Evolutionary conservation across 805 yeast genomes (phyloP).

Genomic region (Starmerella ratchasimensis): DNA sequence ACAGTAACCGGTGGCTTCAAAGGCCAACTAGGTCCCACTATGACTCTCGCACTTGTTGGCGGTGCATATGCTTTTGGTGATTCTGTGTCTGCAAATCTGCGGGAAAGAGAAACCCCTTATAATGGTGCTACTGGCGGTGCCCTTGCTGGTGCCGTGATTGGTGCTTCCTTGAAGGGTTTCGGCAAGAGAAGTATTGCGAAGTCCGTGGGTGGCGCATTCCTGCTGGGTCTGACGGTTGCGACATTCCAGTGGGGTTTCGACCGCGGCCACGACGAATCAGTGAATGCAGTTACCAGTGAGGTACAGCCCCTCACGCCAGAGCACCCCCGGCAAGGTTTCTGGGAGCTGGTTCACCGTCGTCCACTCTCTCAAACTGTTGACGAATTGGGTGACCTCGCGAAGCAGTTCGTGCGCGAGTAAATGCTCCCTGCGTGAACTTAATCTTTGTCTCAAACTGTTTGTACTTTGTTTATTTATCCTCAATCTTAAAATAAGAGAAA

Average conservation of each 20-base stretch:
- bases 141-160: slow-evolving; percentile 34
- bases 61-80: slow-evolving; percentile 34
- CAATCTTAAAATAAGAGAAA: neutral
- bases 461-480: neutral
- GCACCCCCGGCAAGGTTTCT: slow-evolving; percentile 42
- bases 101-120: slow-evolving; percentile 49
- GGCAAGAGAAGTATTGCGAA: slow-evolving; percentile 26
- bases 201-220: slow-evolving; percentile 35
- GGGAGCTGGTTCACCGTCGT: slow-evolving; percentile 70
- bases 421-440: too few relatives aligned
- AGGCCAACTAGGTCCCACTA: slow-evolving; percentile 22
- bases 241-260: slow-evolving; percentile 27
- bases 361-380: slow-evolving; percentile 70
- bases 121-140: slow-evolving; percentile 40
- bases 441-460: neutral
- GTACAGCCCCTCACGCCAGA: slow-evolving; percentile 30
- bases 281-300: slow-evolving; percentile 19
- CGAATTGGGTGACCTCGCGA: slow-evolving; percentile 43
- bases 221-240: slow-evolving; percentile 35
- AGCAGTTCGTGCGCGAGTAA: slow-evolving; percentile 21
- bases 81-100: slow-evolving; percentile 41
- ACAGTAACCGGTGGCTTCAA: slow-evolving; percentile 23
- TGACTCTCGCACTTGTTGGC: slow-evolving; percentile 35
- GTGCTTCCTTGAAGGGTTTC: slow-evolving; percentile 24
- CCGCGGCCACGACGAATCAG: slow-evolving; percentile 23